phyloP scores from a whole-genome alignment of 345 rosid genomes.

The Gossypium raimondii region DNA sequence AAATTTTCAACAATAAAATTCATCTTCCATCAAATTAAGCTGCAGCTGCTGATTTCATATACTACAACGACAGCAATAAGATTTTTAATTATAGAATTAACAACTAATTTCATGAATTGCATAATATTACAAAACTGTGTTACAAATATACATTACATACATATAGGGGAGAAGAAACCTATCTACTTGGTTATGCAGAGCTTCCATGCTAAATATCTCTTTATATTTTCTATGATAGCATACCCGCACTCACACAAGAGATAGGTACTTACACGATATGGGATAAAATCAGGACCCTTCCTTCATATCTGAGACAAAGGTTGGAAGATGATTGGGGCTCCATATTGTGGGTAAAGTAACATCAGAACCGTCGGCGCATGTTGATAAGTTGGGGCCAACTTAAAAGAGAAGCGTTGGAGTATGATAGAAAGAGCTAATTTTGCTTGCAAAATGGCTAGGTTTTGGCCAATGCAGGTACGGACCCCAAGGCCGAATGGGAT shows the following conservation, averaged over 20 bases:
- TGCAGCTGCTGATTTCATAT: not conserved
- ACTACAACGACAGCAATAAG: not conserved
- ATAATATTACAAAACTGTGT: constrained; percentile 16
- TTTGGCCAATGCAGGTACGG: constrained; percentile 73
- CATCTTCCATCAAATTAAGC: too few species aligned
- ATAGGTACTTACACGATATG: not conserved
- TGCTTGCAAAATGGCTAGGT: constrained; percentile 68
- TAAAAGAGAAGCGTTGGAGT: constrained; percentile 62
- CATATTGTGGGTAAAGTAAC: constrained; percentile 69
- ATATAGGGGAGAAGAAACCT: not conserved
- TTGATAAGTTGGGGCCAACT: constrained; percentile 58
- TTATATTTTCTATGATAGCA: not conserved
- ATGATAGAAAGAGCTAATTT: constrained; percentile 56
- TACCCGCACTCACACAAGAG: constrained; percentile 1
- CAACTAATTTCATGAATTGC: constrained; percentile 3
- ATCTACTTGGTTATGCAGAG: constrained; percentile 1
- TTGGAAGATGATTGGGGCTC: constrained; percentile 65
- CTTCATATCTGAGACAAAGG: constrained; percentile 18
- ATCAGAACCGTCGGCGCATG: constrained; percentile 76
- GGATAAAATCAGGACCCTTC: constrained; percentile 7
- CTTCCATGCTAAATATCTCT: not conserved
- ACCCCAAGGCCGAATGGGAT: constrained; percentile 78
- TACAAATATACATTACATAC: constrained; percentile 17
- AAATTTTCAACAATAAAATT: not conserved
- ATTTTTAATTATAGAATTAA: not conserved